Evolutionary conservation across 805 yeast genomes (phyloP), one percentile per base, ranked within the genome.

Genomic region (Ogataea angusta): DNA sequence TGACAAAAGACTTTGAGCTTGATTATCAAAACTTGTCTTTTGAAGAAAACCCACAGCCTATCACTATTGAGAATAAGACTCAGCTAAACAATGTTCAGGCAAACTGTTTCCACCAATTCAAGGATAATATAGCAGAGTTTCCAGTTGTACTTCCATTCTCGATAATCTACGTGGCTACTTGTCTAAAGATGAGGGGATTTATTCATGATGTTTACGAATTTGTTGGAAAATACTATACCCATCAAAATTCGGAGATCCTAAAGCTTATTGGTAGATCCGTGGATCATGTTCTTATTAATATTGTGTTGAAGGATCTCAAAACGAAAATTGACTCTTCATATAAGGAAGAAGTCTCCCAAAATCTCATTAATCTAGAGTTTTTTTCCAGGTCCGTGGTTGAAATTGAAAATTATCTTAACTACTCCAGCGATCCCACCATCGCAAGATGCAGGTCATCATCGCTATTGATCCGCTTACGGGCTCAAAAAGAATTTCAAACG

Each of bases 271-370:
- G 85, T 36, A 69, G 68, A 8, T 69, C 82, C 2, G 71, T 89
- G 39, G 97, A 93, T 54, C 59, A 66, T 16, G 75, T 88, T n/a
- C 69, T 90, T 46, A 73, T 76, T 14, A 73, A 76, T 31, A 76
- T 85, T 2, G 84, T 91, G 1, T 75, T 87, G 51, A 69, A 69
- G 29, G 77, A 81, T 45, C 76, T 85, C 34, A 72, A 76, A 42
- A 70, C 73, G 10, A 78, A 80, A 45, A 72, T 84, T 35, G 74
- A 78, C 49, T 73, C 89, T 2, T 76, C 82, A 10, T 85, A 89
- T 47, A 85, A 95, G 56, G 98, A 91, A 62, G 90, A 88, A 50
- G 75, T 88, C 19, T 83, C 96, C 0, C 98, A 93, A 66, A 86
- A 87, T 50, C 71, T 86, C 50, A 83, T 93, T 43, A 89, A 93